These are phyloP conservation scores for Heritiera fomes DNA, from an alignment of 345 rosid species.

Conservation along the genomic window DNA sequence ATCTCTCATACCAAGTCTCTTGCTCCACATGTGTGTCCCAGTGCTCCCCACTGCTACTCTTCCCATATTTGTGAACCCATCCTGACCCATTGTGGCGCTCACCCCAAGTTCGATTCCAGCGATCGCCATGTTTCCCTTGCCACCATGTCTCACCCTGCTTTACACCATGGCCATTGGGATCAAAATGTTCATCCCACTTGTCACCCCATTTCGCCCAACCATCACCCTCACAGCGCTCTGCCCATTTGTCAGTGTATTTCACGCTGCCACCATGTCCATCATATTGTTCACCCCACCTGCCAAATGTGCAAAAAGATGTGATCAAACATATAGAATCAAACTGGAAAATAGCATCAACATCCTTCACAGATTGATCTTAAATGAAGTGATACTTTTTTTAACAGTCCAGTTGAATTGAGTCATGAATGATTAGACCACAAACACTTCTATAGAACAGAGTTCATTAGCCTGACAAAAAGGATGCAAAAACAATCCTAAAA, in stretches of 20 bases:
- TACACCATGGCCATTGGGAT: slow-evolving; percentile 70
- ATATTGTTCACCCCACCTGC: slow-evolving; percentile 94
- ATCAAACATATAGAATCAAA: slow-evolving; percentile 7
- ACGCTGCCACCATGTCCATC: slow-evolving; percentile 87
- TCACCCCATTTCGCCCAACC: slow-evolving; percentile 98
- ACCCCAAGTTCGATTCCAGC: slow-evolving; percentile 97
- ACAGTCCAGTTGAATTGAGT: background rate
- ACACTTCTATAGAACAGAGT: background rate
- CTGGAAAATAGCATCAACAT: background rate
- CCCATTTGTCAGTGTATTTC: slow-evolving; percentile 97
- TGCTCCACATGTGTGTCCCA: slow-evolving; percentile 80
- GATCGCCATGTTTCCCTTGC: slow-evolving; percentile 80
- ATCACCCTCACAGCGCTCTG: slow-evolving; percentile 75
- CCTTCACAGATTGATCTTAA: background rate
- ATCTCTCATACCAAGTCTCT: slow-evolving; percentile 94
- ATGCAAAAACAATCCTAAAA: background rate
- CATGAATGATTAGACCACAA: background rate
- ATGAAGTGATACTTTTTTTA: background rate
- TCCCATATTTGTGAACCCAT: slow-evolving; percentile 95
- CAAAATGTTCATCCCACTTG: slow-evolving; percentile 95
- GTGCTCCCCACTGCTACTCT: slow-evolving; percentile 93
- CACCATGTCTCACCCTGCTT: slow-evolving; percentile 98
- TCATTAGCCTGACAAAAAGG: background rate
- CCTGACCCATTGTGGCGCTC: slow-evolving; percentile 89
- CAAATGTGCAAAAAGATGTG: background rate